Conservation (phyloP, 441 rosid species). For the Macaranga tanarius region DNA sequence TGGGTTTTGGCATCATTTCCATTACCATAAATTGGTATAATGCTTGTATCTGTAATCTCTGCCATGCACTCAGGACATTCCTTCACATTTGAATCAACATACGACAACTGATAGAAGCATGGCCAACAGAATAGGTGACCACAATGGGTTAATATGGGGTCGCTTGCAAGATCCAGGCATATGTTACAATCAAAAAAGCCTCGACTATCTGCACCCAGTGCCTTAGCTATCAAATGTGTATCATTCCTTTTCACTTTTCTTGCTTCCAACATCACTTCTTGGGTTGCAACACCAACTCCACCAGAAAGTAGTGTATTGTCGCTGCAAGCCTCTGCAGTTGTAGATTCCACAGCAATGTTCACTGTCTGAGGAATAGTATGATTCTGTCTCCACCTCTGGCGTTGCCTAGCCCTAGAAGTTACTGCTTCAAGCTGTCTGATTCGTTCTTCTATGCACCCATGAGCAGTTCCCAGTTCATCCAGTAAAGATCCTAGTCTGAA, state of each 20-base stretch:
- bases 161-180: constrained; percentile 59
- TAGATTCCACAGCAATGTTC: constrained; percentile 10
- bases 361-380: constrained; percentile 14
- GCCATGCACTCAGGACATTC: constrained; percentile 64
- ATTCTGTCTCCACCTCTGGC: constrained; percentile 36
- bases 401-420: constrained; percentile 44
- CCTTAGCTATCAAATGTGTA: constrained; percentile 50
- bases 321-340: constrained; percentile 11
- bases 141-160: constrained; percentile 69
- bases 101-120: constrained; percentile 64
- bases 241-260: constrained; percentile 24
- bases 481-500: constrained; percentile 36
- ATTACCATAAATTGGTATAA: constrained; percentile 58
- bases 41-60: constrained; percentile 45
- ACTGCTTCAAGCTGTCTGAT: constrained; percentile 52
- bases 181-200: constrained; percentile 67
- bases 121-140: constrained; percentile 90
- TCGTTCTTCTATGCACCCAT: constrained; percentile 54
- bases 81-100: constrained; percentile 42
- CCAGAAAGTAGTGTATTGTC: constrained; percentile 11
- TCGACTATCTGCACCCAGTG: constrained; percentile 35
- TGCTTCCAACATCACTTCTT: constrained; percentile 32
- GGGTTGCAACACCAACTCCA: constrained; percentile 28
- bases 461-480: constrained; percentile 46
- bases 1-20: constrained; percentile 25